Base-by-base conservation (phyloP, 352 stramenopile species). In the Globisporangium solare region DNA sequence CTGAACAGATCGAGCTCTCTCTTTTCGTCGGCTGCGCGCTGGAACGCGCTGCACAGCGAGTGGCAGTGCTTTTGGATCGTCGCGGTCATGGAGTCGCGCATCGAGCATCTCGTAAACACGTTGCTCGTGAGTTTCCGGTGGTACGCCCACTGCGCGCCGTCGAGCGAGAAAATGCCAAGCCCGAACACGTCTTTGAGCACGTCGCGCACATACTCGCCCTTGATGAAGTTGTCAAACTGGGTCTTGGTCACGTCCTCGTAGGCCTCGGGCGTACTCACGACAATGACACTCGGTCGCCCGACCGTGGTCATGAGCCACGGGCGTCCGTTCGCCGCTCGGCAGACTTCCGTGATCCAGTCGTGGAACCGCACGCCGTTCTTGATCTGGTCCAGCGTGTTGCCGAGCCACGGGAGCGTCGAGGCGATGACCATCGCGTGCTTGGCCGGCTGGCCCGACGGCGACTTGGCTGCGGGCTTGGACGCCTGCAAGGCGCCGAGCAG, bases 171-270 rank as follows among this genome's bases (percentile, higher is more conserved):
- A 47, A 88, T 83, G 20, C 78, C 78, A 12, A 68, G 48, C 24
- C 83, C 79, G 22, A 91, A 73, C 20, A 91, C 60, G 47, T 82
- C 68, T 8, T 61, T 24, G 2, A 85, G 53, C 13, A 72, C 55
- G 7, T 64, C 56, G 20, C 42, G 41, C 14, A 83, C 47, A 11
- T 67, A 66, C 22, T 65, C 56, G 18, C 80, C 80, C 47, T 87
- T 87, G 24, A 67, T 64, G 47, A 89, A 93, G 21, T 73, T 83
- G 37, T 84, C 69, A 55, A 91, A 91, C 37, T 89, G 70, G 2
- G 65, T 76, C 53, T 78, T 76, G 47, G 63, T 58, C 21, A 79
- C 63, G 48, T 80, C 73, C 35, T 79, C 70, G 39, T 75, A 66
- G 6, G 52, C 55, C 27, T 71, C 52, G 7, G 58, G 64, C 11